Evolutionary conservation across 352 stramenopile species (phyloP), one percentile per base, ranked within the genome.

Genomic region (Pythium phragmiticola): DNA sequence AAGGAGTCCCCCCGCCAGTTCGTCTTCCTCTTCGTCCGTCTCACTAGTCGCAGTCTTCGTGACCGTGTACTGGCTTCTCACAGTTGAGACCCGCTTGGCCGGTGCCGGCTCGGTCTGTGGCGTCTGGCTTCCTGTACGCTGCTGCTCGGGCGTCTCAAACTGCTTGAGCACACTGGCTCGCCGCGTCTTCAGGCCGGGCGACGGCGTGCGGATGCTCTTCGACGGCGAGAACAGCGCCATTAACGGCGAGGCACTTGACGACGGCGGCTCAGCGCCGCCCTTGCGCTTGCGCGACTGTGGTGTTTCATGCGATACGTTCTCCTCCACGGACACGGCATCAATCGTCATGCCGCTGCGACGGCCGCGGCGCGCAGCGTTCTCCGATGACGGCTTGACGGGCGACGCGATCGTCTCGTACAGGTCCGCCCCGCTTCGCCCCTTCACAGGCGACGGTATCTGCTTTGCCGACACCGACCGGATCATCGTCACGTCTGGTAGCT

Each of bases 101-200:
- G 43, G 60, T 42, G 58, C 64, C 19, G 43, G 65, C 47, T 42
- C 51, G 21, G 60, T 72, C 55, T 59, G 37, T 36, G 65, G 53
- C 4, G 62, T 76, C 39, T 39, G 30, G 30, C 17, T 59, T n/a
- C 46, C 60, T 16, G 57, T 61, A 11, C 43, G 23, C 21, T 72
- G 56, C 7, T 72, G 56, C 7, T 73, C 63, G 19, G 53, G 62
- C 7, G 56, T 63, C 17, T 64, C 46, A 47, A 68, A 67, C 52
- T 69, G 45, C 28, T 65, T 61, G 36, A 70, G 47, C 19, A 72
- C 57, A 66, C 60, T 69, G 13, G 61, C 43, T 16, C 60, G 60
- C 3, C 60, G 60, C 7, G 69, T 65, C 33, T 68, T 63, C 2
- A 60, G 47, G 1, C 55, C 66, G 12, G 66, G 66, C 26, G 66